These are phyloP conservation scores for Rhodosporidiobolus odoratus DNA, from an alignment of 768 basidiomycete species.

Conservation along the genomic window DNA sequence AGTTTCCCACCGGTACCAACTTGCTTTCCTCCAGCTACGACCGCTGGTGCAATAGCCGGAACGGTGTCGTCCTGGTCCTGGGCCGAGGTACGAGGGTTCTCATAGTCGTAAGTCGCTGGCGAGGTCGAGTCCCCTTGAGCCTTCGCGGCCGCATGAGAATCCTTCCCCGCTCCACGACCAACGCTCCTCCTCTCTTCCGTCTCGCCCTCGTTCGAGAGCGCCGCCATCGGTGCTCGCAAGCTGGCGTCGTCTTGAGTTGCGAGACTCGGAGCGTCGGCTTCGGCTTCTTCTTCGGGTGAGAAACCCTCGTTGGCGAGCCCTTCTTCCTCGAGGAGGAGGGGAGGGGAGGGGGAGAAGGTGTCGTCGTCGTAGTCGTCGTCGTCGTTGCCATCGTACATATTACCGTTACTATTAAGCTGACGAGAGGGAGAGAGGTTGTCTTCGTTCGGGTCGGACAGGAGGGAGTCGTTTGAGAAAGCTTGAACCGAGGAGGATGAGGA, in stretches of 20 bases:
- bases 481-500: not conserved
- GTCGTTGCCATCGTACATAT: not conserved
- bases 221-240: conserved; percentile 21
- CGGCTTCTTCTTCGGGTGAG: not conserved
- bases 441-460: no score
- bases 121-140: not conserved
- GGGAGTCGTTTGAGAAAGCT: no score
- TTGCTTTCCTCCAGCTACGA: conserved; percentile 8
- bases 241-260: conserved; percentile 15
- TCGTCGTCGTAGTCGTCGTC: not conserved
- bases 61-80: no score
- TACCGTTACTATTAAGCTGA: no score
- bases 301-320: no score
- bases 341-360: not conserved
- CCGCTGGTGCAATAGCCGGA: not conserved
- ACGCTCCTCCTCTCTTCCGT: not conserved
- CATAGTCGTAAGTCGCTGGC: no score
- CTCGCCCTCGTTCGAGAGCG: not conserved
- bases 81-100: not conserved
- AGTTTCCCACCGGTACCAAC: conserved; percentile 27
- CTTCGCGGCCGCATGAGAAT: not conserved
- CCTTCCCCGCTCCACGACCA: not conserved
- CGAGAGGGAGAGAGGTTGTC: not conserved
- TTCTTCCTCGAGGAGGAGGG: no score
- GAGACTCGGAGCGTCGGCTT: conserved; percentile 18